Evolutionary conservation across 1,284 basidiomycete species (phyloP), one percentile per base, ranked within the genome.

Genomic region (Rhodotorula sp.): DNA sequence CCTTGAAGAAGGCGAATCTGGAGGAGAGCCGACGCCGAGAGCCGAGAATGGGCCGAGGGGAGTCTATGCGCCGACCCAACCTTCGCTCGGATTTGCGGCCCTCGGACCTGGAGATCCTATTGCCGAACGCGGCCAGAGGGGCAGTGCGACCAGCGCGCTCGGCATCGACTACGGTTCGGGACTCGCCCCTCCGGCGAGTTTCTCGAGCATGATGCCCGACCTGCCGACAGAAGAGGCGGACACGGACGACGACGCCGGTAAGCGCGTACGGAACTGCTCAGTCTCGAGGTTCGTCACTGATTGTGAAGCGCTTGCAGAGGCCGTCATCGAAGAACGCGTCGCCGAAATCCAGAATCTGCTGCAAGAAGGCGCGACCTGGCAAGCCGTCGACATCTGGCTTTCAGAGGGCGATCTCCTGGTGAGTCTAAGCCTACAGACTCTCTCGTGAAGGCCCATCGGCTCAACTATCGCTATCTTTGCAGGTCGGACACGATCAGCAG

Each of bases 391-490:
- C 29, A 20, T 74, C 39, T 71, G 67, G 70, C 67, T 74, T 16
- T 61, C 52, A 5, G 63, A 74, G 18, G 72, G 70, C 2, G 70
- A 74, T 23, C 48, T 72, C 1, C 67, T 74, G n/a, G 72, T 73
- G 29, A 23, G 68, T 5, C 26, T 15, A 5, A 5, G 29, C 20
- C 10, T 21, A 3, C n/a, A 49, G 7, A 15, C 39, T 43, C 39
- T 43, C 39, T 3, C 10, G 16, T 34, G 2, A 7, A 10, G 7
- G 23, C 14, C 3, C 3, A 1, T 23, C 15, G 21, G 18, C 14
- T 29, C 48, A 29, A 58, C 46, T 23, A 43, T 18, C 23, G 12
- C 26, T 3, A 3, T 15, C 16, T 23, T 8, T 3, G 23, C 59
- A 67, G 71, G 71, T 71, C 34, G 72, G 62, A 2, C 29, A 46